Base-by-base conservation (phyloP, 2,329 filamentous ascomycete species). In the Clarireedia hainanense region DNA sequence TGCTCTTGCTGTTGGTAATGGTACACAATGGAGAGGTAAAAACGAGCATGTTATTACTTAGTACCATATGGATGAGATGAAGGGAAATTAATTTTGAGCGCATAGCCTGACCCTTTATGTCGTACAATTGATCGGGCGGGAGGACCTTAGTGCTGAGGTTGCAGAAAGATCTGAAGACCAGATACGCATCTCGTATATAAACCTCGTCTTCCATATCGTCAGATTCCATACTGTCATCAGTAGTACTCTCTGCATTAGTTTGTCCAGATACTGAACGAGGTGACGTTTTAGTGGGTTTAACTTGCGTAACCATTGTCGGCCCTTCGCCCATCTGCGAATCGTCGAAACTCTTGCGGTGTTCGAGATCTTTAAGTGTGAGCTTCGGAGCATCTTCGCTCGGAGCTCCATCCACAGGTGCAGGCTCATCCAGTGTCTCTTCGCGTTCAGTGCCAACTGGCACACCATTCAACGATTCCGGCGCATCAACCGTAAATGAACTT, bases 81-180 rank as follows among this genome's bases (percentile, higher is more conserved):
- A 99, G 80, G 15, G 94, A 96, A 60, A 99, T 83, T 51, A 99
- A 79, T 72, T 99, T 99, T 2, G 92, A 96, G 58, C 94, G 86
- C 92, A 99, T 99, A 39, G 92, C 89, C 68, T 96, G 91, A 17
- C 91, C 92, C 55, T 90, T 91, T 51, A 96, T 75, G 67, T 99
- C 94, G 66, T 92, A 91, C 20, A 96, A 84, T 70, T 97, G 91
- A 60, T 99, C 94, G 2, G 91, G 84, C 7, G 89, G 84, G 26
- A 99, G 77, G 42, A 91, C 76, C 70, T 99, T 99, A 60, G 92
- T 96, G 57, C 92, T 96, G 47, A 99, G 77, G 72, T 96, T 96
- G 78, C 95, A 99, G 75, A 99, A 94, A 3, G 94, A 96, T 34
- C 94, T 83, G 74, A 99, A 97, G 47, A 99, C 91, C 23, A 99